These are phyloP conservation scores for Sindora glabra DNA, from an alignment of 306 rosid genomes.

Conservation along the genomic window DNA sequence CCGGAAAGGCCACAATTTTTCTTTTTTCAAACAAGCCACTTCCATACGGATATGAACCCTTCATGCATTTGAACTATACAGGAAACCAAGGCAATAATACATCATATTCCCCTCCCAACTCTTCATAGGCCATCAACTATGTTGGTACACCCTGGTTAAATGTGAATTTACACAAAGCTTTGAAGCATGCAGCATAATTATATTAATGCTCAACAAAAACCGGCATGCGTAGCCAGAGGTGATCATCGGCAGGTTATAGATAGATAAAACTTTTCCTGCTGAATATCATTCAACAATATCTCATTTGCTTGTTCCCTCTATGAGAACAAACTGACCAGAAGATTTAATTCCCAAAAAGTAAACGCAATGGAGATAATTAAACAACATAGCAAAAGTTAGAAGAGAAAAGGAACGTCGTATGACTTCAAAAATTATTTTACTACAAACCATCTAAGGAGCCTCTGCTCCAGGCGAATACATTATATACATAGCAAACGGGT, in stretches of 20 bases:
- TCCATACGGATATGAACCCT: not conserved
- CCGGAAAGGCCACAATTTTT: not conserved
- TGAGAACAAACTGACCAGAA: slow-evolving; percentile 11
- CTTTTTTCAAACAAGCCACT: not conserved
- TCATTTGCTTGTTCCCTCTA: not conserved
- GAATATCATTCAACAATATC: not conserved
- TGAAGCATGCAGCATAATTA: not conserved
- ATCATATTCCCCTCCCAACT: not conserved
- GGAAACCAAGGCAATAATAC: not conserved
- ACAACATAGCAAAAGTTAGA: slow-evolving; percentile 16
- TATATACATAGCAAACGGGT: slow-evolving; percentile 58
- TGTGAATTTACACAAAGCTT: not conserved
- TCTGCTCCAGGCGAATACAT: slow-evolving; percentile 52
- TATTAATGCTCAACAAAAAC: too few species aligned
- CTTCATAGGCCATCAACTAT: not conserved
- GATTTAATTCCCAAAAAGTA: slow-evolving; percentile 23
- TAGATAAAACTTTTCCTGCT: not conserved
- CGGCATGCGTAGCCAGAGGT: too few species aligned
- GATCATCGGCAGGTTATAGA: not conserved
- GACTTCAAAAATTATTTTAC: slow-evolving; percentile 35
- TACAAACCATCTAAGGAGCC: slow-evolving; percentile 56
- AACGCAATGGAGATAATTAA: slow-evolving; percentile 17
- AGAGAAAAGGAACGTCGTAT: slow-evolving; percentile 29
- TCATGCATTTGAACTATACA: not conserved
- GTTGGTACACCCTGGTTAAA: not conserved